Conservation (phyloP, 225 moss, liverwort and hornwort species). For the Anthoceros angustus region DNA sequence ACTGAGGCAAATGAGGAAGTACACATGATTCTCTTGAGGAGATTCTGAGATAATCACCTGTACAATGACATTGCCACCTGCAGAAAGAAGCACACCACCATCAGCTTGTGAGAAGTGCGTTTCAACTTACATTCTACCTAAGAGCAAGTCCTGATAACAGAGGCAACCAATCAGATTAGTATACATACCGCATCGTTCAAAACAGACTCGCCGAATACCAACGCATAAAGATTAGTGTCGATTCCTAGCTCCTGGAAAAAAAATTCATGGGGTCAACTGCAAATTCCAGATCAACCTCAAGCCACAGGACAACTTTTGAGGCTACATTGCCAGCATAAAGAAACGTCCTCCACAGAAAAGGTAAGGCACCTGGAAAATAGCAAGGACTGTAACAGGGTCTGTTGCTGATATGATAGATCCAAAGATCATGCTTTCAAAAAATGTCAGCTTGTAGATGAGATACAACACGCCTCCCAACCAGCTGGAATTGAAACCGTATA, state of each 20-base stretch:
- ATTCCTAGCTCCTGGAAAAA: conserved; percentile 68
- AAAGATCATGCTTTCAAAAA: conserved; percentile 88
- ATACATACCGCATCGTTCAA: conserved; percentile 74
- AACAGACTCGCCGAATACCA: conserved; percentile 97
- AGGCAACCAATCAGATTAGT: background rate
- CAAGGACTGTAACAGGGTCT: conserved; percentile 96
- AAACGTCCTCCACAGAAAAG: background rate
- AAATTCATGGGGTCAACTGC: conserved; percentile 5
- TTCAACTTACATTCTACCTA: background rate
- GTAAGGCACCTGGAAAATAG: conserved; percentile 66
- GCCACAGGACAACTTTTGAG: background rate
- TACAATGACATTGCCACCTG: conserved; percentile 78
- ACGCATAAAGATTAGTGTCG: conserved; percentile 89
- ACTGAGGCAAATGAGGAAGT: background rate
- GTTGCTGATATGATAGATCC: conserved; percentile 97
- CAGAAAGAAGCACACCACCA: background rate
- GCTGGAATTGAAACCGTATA: conserved; percentile 19
- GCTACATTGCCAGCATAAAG: background rate
- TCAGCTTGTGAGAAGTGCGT: background rate
- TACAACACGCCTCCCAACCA: conserved; percentile 82
- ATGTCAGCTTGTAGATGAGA: conserved; percentile 80
- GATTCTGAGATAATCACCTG: conserved; percentile 25
- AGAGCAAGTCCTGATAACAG: background rate
- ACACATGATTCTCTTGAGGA: background rate
- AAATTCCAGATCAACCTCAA: background rate